Base-by-base conservation (phyloP, 2,329 filamentous ascomycete species). In the Botrytis fabae region DNA sequence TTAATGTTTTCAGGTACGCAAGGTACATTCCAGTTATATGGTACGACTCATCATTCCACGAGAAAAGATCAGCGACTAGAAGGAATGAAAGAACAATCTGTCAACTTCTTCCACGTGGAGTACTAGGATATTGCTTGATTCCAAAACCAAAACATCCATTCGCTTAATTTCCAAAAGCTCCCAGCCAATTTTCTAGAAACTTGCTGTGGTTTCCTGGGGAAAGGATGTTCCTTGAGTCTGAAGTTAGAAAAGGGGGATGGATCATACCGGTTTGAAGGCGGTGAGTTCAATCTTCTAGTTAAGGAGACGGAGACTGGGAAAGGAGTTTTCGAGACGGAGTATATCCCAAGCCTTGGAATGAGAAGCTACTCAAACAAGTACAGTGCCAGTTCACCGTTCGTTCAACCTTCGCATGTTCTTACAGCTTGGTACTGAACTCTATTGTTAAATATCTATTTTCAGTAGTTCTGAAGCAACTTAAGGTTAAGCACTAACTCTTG, bases 61-160 rank as follows among this genome's bases (percentile, higher is more conserved):
- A 38, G 59, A 61, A 61, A 38, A 38, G 69, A 70, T 70, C 69
- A 38, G 28, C 64, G 28, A 51, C 64, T 66, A 66, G 64, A 66
- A 66, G 42, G 25, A 66, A 18, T 38, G 44, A 66, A 66, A 51
- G 64, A 66, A 66, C 64, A 51, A 66, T 66, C 64, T 66, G 64
- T 66, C 64, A 66, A 66, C 44, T 51, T 51, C 64, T 40, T 51
- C 64, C 44, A 51, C 64, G 44, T 51, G 64, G 32, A 66, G 12
- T 16, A 28, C 64, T 35, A 40, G 64, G 44, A 51, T 66, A 28
- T 25, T 66, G 64, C 64, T 66, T 51, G 64, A 38, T 40, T 16
- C n/a, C 46, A 4, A 66, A 40, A 66, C 22, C 25, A 20, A 38
- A 54, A 38, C 35, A 54, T n/a, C 5, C 25, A 40, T 35, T 57